Base-by-base conservation (phyloP, 1,284 basidiomycete species). In the Fomitiporia mediterranea region DNA sequence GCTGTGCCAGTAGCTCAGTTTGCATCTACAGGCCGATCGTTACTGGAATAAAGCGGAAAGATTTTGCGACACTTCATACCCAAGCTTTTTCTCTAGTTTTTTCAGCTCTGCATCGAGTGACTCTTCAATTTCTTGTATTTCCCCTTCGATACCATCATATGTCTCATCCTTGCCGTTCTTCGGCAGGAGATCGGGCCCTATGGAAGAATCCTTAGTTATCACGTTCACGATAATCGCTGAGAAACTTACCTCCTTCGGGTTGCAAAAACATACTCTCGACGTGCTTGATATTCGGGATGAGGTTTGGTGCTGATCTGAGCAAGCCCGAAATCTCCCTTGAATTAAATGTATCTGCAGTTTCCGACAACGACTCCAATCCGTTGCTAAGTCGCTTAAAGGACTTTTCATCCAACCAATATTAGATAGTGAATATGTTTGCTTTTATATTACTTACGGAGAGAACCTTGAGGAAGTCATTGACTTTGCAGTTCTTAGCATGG, bases 401-500 rank as follows among this genome's bases (percentile, higher is more conserved):
- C 90, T 94, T 61, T 53, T 11, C n/a, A 27, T 49, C 59, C 39
- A 61, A 49, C 53, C n/a, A 56, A 11, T 11, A 3, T 15, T 25
- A 46, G 11, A 25, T 7, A 4, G 6, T 28, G 27, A 13, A 34
- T 13, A 6, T 27, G 27, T 46, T 30, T 7, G n/a, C 27, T 25
- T 13, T 13, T 28, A 28, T 15, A 28, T 28, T 9, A 67, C 83
- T 59, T 66, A 92, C 91, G 44, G 74, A 72, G 7, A 97, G 75
- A 17, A 94, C 89, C 66, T 86, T 89, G 61, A 88, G 68, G 67
- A 98, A 98, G 64, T 96, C 92, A 61, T 79, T 83, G 59, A 94
- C 83, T 68, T 83, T 87, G 69, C 91, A 91, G 53, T 85, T 91
- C 65, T 89, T 91, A 4, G 94, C 94, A 65, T 98, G 95, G 55